Conservation (phyloP, 805 yeast genomes). For the Yueomyces sp. region DNA sequence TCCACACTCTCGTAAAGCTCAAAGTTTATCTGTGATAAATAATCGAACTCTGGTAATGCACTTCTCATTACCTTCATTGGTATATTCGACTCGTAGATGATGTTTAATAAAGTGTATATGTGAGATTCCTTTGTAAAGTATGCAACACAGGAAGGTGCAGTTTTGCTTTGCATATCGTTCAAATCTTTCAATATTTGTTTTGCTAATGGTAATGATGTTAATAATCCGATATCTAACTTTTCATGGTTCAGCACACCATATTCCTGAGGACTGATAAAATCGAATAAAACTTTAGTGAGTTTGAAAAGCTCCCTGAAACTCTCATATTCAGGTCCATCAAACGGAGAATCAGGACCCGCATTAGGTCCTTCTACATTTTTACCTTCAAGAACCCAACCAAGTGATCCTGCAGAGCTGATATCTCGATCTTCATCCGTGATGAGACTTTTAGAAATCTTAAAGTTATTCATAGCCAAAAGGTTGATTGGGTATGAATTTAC, state of each 20-base stretch:
- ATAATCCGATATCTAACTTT: constrained; percentile 86
- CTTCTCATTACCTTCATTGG: constrained; percentile 94
- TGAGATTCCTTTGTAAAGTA: constrained; percentile 97
- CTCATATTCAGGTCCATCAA: constrained; percentile 69
- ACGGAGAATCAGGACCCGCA: constrained; percentile 30
- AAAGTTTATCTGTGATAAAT: constrained; percentile 85
- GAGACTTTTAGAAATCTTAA: constrained; percentile 36
- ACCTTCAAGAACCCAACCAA: constrained; percentile 55
- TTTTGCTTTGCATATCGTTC: constrained; percentile 60
- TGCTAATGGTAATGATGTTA: constrained; percentile 89
- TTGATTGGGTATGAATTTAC: constrained; percentile 66
- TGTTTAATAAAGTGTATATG: constrained; percentile 83
- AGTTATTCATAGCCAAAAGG: constrained; percentile 62
- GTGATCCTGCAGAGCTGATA: constrained; percentile 40
- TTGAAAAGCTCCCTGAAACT: constrained; percentile 79
- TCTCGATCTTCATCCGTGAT: constrained; percentile 19
- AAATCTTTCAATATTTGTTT: constrained; percentile 75
- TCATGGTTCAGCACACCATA: constrained; percentile 94
- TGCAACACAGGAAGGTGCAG: constrained; percentile 71
- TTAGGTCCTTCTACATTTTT: constrained; percentile 18
- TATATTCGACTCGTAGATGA: constrained; percentile 79
- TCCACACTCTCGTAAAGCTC: constrained; percentile 82
- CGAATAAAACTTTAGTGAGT: constrained; percentile 84
- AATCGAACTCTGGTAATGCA: constrained; percentile 92
- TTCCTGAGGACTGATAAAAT: constrained; percentile 96